phyloP scores from a whole-genome alignment of 768 basidiomycete species.

The Rhodosporidiobolus sp. region DNA sequence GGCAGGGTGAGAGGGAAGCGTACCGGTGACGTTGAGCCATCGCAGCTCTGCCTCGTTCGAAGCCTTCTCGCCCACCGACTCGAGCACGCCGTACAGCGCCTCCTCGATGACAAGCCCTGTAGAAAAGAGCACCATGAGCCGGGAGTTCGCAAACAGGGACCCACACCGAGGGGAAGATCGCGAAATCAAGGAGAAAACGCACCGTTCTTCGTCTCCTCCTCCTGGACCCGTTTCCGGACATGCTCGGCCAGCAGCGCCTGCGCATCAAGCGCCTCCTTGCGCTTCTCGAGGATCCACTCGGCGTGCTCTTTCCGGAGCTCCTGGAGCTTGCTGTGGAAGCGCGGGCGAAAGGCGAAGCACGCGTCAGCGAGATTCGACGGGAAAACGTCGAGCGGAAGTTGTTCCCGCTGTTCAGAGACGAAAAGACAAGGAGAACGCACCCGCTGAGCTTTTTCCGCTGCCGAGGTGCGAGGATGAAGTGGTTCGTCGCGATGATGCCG shows the following conservation, averaged over 20 bases:
- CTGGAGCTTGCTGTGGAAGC: conserved; percentile 60
- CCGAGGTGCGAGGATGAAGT: conserved; percentile 48
- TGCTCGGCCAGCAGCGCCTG: conserved; percentile 63
- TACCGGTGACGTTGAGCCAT: conserved; percentile 65
- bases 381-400: no score
- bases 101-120: conserved; percentile 72
- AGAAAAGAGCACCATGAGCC: conserved; percentile 21
- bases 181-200: conserved; percentile 38
- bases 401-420: no score
- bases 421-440: conserved; percentile 37
- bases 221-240: conserved; percentile 62
- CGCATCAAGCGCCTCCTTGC: conserved; percentile 64
- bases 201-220: conserved; percentile 70
- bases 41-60: conserved; percentile 58
- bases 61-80: conserved; percentile 10
- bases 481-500: conserved; percentile 48
- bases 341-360: conserved; percentile 15
- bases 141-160: neutral
- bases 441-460: conserved; percentile 44
- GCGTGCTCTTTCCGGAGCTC: conserved; percentile 62
- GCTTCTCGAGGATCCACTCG: conserved; percentile 64
- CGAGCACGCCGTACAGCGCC: conserved; percentile 65
- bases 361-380: no score
- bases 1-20: neutral
- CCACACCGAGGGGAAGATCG: neutral